Conservation (phyloP, 2,329 filamentous ascomycete genomes). For the Neoscytalidium dimidiatum region DNA sequence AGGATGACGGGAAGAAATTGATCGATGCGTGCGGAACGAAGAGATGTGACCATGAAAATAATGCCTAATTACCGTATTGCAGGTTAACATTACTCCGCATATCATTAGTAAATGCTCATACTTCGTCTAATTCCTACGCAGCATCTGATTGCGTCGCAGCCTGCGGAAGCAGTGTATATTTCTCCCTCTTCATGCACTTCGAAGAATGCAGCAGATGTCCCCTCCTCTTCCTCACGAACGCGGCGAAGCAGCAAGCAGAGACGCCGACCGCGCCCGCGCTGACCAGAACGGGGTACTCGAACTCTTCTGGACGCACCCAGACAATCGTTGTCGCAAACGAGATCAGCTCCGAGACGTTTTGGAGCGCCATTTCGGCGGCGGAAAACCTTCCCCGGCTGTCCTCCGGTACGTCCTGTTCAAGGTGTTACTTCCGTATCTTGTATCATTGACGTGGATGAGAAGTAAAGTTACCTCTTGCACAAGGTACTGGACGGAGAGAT, state of each 20-base stretch:
- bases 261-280: conserved; percentile 54
- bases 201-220: conserved; percentile 61
- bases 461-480: conserved; percentile 42
- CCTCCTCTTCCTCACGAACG: conserved; percentile 58
- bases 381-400: conserved; percentile 66
- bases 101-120: no score
- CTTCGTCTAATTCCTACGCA: no score
- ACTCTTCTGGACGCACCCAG: conserved; percentile 64
- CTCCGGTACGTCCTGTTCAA: conserved; percentile 35
- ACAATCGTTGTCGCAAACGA: conserved; percentile 67
- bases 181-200: conserved; percentile 19
- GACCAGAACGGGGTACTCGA: conserved; percentile 63
- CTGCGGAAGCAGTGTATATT: background rate
- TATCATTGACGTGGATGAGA: background rate
- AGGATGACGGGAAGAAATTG: background rate
- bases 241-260: conserved; percentile 45
- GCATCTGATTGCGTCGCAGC: background rate
- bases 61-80: background rate
- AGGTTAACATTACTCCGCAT: no score
- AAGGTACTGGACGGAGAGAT: conserved; percentile 48
- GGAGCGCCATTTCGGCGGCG: conserved; percentile 65
- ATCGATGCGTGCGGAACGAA: background rate
- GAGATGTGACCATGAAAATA: background rate
- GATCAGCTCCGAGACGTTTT: conserved; percentile 70
- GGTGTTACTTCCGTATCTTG: background rate